Percentiles rank a stretch among this genome's conserved stretches.
These are phyloP conservation scores for Fagus crenata DNA, from an alignment of 306 rosid genomes.

Conservation along the genomic window DNA sequence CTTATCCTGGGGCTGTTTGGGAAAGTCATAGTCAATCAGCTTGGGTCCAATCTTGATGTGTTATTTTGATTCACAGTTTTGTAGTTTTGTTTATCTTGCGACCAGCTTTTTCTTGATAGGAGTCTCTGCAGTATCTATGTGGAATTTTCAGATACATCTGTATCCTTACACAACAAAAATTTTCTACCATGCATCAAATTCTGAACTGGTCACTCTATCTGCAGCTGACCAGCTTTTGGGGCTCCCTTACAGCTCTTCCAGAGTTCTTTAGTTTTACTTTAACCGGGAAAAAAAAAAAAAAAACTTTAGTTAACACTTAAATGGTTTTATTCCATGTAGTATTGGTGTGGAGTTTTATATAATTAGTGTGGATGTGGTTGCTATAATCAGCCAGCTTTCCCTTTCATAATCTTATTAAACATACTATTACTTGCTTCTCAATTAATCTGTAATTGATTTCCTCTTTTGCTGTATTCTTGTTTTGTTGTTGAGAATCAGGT, in stretches of 20 bases:
- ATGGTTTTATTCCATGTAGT: neutral
- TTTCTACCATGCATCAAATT: neutral
- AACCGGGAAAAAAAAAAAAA: neutral
- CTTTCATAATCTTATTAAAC: neutral
- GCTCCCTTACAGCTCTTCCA: neutral
- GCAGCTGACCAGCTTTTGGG: neutral
- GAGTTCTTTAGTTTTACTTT: neutral
- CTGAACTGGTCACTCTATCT: neutral
- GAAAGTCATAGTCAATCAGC: neutral
- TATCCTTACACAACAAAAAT: neutral
- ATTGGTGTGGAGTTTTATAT: neutral
- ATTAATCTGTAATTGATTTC: constrained; percentile 6
- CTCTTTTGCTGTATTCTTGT: constrained; percentile 18
- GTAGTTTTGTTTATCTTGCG: neutral
- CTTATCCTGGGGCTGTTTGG: neutral
- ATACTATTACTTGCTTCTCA: neutral
- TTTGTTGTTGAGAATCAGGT: constrained; percentile 50
- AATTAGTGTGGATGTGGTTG: neutral
- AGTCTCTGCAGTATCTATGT: neutral
- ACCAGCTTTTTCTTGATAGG: neutral
- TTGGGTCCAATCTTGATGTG: neutral
- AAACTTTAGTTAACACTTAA: neutral
- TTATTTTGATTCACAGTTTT: neutral
- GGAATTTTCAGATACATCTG: neutral
- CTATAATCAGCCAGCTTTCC: neutral